Evolutionary conservation across 495 filamentous ascomycete genomes (phyloP).

Genomic region (Aspergillus homomorphus): DNA sequence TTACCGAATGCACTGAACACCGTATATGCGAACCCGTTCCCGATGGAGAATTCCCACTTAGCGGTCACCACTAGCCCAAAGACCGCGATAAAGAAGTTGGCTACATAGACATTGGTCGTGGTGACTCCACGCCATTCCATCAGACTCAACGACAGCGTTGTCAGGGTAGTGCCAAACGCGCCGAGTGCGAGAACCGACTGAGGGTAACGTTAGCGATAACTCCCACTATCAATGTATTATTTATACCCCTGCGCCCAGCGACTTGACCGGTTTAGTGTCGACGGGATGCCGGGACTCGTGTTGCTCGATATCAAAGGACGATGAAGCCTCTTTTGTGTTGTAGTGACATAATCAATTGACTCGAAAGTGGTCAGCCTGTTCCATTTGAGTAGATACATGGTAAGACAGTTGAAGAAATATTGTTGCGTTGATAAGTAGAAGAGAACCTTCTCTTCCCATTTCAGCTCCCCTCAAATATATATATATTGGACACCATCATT

Average conservation of each 20-base stretch:
- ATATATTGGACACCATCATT: too few relatives aligned
- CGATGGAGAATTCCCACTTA: constrained; percentile 49
- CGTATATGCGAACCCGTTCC: constrained; percentile 51
- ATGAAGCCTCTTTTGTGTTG: background rate
- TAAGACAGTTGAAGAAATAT: too few relatives aligned
- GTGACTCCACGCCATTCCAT: constrained; percentile 50
- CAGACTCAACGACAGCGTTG: constrained; percentile 44
- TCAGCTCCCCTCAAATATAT: too few relatives aligned
- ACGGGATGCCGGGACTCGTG: background rate
- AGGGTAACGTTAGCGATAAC: background rate
- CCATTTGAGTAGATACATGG: too few relatives aligned
- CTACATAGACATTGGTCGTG: constrained; percentile 46
- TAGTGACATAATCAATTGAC: background rate
- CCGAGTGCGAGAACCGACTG: constrained; percentile 46
- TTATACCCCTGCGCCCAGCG: background rate
- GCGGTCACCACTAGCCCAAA: constrained; percentile 50
- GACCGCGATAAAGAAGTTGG: constrained; percentile 47
- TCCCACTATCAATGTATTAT: background rate
- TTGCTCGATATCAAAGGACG: background rate
- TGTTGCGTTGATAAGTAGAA: too few relatives aligned
- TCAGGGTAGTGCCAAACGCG: constrained; percentile 50
- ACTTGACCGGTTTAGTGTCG: background rate
- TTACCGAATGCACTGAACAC: constrained; percentile 33
- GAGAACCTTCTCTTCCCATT: too few relatives aligned
- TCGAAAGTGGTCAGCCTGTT: background rate